phyloP scores from a whole-genome alignment of 495 filamentous ascomycete species.

The Penicillium maclennaniae region DNA sequence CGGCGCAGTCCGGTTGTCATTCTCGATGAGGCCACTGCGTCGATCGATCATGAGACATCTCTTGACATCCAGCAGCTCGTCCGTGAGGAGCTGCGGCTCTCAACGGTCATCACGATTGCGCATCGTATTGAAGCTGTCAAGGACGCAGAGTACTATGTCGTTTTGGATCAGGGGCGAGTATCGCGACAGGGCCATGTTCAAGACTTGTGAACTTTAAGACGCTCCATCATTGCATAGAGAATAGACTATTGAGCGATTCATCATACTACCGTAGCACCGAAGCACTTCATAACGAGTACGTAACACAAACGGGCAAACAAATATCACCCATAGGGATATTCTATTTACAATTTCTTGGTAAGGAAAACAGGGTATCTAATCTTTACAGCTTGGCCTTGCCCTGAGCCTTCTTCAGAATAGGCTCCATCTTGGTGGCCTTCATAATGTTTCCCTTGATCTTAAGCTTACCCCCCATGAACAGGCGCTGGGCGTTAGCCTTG shows the following conservation, averaged over 20 bases:
- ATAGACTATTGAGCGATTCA: neutral
- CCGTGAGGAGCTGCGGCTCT: constrained; percentile 67
- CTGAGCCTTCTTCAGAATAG: constrained; percentile 86
- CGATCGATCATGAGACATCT: constrained; percentile 76
- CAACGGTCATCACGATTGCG: constrained; percentile 84
- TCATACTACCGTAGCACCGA: neutral
- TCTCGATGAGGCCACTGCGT: constrained; percentile 81
- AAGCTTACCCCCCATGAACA: constrained; percentile 96
- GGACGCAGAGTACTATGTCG: constrained; percentile 68
- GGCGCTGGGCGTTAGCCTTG: constrained; percentile 87
- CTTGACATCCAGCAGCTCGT: constrained; percentile 71
- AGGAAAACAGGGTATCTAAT: constrained; percentile 34
- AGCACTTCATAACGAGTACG: neutral
- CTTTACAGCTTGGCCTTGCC: constrained; percentile 78
- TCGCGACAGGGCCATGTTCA: constrained; percentile 34
- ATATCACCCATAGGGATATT: neutral
- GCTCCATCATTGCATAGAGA: neutral
- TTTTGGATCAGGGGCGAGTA: constrained; percentile 62
- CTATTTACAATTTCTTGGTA: constrained; percentile 15
- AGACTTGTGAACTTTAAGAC: constrained; percentile 11
- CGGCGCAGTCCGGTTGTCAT: constrained; percentile 58
- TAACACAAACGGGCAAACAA: neutral
- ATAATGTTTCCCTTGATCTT: constrained; percentile 98
- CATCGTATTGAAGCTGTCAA: constrained; percentile 79
- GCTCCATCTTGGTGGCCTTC: constrained; percentile 97